Evolutionary conservation across 2,329 filamentous ascomycete species (phyloP).

Genomic region (Coleophoma crateriformis): DNA sequence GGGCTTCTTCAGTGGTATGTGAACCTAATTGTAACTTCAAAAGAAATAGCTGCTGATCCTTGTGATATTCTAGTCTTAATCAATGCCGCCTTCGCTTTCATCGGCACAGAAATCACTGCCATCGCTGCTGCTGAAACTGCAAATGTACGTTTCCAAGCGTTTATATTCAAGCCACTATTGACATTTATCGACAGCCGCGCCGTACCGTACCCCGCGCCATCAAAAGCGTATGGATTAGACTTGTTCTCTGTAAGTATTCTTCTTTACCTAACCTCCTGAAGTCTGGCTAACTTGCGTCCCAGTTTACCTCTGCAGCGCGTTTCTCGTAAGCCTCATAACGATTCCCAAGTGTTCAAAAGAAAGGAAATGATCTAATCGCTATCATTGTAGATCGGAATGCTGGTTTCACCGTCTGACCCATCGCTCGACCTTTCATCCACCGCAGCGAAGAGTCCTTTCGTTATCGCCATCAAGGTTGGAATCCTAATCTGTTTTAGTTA

Average conservation of each 20-base stretch:
- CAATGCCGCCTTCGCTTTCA: background rate
- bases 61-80: background rate
- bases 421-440: background rate
- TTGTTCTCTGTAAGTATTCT: background rate
- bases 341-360: background rate
- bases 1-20: background rate
- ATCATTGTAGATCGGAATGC: background rate
- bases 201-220: background rate
- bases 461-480: slow-evolving; percentile 57
- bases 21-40: background rate
- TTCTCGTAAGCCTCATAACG: background rate
- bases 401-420: background rate
- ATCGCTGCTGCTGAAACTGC: background rate
- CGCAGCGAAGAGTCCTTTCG: slow-evolving; percentile 30
- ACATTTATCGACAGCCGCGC: background rate
- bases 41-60: background rate
- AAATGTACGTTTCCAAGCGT: background rate
- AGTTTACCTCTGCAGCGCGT: background rate
- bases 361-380: background rate
- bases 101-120: background rate
- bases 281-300: background rate
- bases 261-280: background rate
- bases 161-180: background rate
- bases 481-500: background rate
- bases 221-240: background rate